phyloP scores from a whole-genome alignment of 2,329 filamentous ascomycete genomes.

The Magnaporthiopsis rhizophila region DNA sequence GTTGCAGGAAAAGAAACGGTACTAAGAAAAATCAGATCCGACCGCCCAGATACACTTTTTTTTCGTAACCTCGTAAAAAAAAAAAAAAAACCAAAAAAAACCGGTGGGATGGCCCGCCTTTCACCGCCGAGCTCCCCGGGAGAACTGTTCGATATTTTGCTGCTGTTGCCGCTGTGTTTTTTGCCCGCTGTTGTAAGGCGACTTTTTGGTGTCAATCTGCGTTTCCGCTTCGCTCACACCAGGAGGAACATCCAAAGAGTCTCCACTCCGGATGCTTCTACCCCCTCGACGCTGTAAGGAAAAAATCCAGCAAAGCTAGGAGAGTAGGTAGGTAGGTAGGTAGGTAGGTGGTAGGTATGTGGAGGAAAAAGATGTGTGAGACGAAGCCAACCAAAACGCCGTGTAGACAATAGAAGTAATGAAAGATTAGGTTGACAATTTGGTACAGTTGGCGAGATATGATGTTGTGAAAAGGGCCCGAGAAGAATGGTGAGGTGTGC shows the following conservation, averaged over 20 bases:
- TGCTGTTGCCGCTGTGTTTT: not conserved
- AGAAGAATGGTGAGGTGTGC: not conserved
- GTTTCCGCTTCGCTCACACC: not conserved
- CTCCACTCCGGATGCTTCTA: not conserved
- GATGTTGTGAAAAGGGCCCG: not conserved
- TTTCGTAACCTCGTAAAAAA: not conserved
- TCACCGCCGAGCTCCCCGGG: not conserved
- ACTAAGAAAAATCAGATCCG: not conserved
- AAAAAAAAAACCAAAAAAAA: not conserved
- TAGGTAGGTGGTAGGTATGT: not conserved
- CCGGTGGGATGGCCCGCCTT: not conserved
- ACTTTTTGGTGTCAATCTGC: not conserved
- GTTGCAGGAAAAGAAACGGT: not conserved
- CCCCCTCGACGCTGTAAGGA: constrained; percentile 3
- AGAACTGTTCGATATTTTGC: not conserved
- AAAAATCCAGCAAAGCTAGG: not conserved
- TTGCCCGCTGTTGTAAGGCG: not conserved
- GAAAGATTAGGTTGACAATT: not conserved
- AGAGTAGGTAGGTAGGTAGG: not conserved
- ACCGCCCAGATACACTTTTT: not conserved
- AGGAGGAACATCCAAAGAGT: not conserved
- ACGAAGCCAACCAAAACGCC: too few relatives aligned
- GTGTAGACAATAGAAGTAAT: not conserved
- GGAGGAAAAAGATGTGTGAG: too few relatives aligned
- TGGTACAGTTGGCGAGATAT: not conserved